phyloP scores from a whole-genome alignment of 148 eudicot species.

The Cornus controversa region DNA sequence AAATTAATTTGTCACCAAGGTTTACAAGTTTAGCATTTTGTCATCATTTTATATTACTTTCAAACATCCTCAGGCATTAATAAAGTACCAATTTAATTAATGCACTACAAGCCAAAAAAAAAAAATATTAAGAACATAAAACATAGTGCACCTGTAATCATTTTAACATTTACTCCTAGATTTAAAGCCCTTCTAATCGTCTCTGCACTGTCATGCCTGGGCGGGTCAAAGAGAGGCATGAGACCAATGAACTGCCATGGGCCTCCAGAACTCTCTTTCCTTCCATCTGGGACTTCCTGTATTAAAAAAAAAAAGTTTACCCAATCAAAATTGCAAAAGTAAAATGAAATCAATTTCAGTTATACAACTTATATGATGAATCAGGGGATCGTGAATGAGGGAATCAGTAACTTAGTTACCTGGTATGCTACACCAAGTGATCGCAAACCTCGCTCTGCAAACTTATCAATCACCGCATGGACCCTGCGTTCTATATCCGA shows the following conservation, averaged over 20 bases:
- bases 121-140: slow-evolving; percentile 1
- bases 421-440: slow-evolving; percentile 98
- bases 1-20: too few relatives aligned
- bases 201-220: slow-evolving; percentile 98
- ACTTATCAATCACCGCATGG: slow-evolving; percentile 91
- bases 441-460: slow-evolving; percentile 95
- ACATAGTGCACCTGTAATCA: slow-evolving; percentile 80
- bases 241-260: slow-evolving; percentile 97
- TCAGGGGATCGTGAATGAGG: background rate
- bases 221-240: slow-evolving; percentile 98
- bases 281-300: slow-evolving; percentile 96
- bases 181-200: slow-evolving; percentile 94
- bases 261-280: slow-evolving; percentile 92
- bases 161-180: slow-evolving; percentile 94
- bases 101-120: background rate
- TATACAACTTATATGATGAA: background rate
- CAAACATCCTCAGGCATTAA: background rate
- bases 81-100: background rate
- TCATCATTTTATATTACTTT: too few relatives aligned
- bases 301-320: slow-evolving; percentile 2
- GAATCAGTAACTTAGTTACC: slow-evolving; percentile 33
- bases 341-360: background rate
- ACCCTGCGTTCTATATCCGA: slow-evolving; percentile 93
- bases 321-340: too few relatives aligned
- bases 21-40: too few relatives aligned